These are phyloP conservation scores for Cylindrotheca fusiformis DNA, from an alignment of 108 stramenopile species.

Conservation along the genomic window DNA sequence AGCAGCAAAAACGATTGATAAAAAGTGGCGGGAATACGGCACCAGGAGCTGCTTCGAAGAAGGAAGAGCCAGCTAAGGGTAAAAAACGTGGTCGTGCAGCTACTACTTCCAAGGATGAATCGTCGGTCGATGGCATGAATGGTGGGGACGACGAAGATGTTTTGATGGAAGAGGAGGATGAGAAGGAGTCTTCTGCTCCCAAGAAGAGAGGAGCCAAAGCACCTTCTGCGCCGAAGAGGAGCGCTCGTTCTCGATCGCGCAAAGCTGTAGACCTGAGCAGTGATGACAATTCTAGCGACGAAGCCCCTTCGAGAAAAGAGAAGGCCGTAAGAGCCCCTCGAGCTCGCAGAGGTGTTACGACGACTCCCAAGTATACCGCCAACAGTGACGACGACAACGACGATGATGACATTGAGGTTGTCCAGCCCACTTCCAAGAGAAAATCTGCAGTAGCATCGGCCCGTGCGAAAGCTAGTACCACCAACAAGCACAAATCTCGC, in stretches of 20 bases:
- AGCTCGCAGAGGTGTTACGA: neutral
- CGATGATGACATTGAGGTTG: conserved; percentile 34
- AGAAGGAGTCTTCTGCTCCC: neutral
- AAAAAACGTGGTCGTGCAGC: neutral
- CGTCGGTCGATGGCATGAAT: too few species aligned
- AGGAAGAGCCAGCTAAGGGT: neutral
- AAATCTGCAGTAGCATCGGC: conserved; percentile 1
- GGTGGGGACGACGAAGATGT: neutral
- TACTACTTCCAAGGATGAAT: conserved; percentile 2
- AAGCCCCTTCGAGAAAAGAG: neutral
- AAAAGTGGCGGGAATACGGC: conserved; percentile 8
- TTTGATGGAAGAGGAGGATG: neutral
- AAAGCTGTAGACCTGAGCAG: neutral
- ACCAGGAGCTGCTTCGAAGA: conserved; percentile 1
- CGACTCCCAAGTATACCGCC: neutral
- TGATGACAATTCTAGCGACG: neutral
- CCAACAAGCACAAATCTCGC: conserved; percentile 2
- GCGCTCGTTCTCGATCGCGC: neutral
- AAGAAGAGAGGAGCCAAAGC: neutral
- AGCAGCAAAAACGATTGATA: conserved; percentile 45
- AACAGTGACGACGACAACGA: conserved; percentile 17
- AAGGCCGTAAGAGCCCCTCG: neutral
- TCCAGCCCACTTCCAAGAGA: conserved; percentile 9
- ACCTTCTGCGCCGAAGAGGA: neutral
- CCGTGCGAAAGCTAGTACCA: conserved; percentile 5